A percentile compares a stretch with the other conserved stretches of the same genome.
Conservation (phyloP, 768 basidiomycete species). For the Pleurotus tuoliensis region DNA sequence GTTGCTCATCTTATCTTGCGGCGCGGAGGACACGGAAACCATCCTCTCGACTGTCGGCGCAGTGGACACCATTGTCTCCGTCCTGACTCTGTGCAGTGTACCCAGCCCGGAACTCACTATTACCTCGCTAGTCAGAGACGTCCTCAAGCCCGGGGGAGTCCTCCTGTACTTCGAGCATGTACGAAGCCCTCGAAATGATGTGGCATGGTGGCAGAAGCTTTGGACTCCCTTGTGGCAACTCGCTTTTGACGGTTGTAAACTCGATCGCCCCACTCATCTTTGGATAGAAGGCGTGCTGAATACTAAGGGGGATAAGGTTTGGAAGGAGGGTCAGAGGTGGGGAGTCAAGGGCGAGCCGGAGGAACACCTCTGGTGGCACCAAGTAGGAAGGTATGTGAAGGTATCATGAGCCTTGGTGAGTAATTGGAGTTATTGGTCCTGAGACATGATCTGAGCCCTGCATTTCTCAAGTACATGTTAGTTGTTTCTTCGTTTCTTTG, state of each 20-base stretch:
- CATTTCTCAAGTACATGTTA: too few species aligned
- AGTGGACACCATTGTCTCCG: slow-evolving; percentile 61
- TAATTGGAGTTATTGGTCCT: too few species aligned
- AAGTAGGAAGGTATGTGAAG: slow-evolving; percentile 55
- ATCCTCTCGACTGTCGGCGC: slow-evolving; percentile 37
- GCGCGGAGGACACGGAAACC: slow-evolving; percentile 52
- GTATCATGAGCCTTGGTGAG: neutral
- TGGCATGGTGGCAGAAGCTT: slow-evolving; percentile 69
- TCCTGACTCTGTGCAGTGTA: slow-evolving; percentile 65
- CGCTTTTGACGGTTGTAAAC: slow-evolving; percentile 58
- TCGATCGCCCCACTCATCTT: slow-evolving; percentile 54
- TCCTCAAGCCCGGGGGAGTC: slow-evolving; percentile 62
- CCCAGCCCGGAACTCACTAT: slow-evolving; percentile 52
- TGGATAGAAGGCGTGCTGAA: slow-evolving; percentile 36
- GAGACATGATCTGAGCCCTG: too few species aligned
- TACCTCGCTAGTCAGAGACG: slow-evolving; percentile 38
- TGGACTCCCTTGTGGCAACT: slow-evolving; percentile 70
- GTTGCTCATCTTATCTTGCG: slow-evolving; percentile 55
- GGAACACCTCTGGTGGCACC: slow-evolving; percentile 61
- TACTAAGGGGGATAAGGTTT: slow-evolving; percentile 33
- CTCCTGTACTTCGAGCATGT: slow-evolving; percentile 74
- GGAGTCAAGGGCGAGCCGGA: slow-evolving; percentile 48
- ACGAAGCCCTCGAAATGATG: slow-evolving; percentile 42
- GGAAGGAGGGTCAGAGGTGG: slow-evolving; percentile 45
- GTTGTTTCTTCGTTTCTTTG: too few species aligned